Percentiles rank a stretch among this genome's conserved stretches.
Evolutionary conservation across 495 filamentous ascomycete genomes (phyloP).

Genomic region (Amniculicola lignicola): DNA sequence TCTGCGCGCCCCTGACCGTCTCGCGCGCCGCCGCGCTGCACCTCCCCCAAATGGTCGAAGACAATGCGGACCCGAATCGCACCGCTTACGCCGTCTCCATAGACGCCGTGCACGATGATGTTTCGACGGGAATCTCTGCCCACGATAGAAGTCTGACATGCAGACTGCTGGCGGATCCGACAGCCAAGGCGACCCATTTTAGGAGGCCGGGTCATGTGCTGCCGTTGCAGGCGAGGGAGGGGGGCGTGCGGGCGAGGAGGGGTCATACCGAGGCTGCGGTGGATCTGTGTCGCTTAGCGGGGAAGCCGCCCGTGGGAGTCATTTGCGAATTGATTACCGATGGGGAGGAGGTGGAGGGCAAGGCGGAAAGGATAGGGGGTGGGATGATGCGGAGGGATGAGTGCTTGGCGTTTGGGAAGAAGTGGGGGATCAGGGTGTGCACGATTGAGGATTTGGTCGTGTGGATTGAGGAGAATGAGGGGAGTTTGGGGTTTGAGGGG

Average conservation of each 20-base stretch:
- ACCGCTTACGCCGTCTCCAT: conserved; percentile 92
- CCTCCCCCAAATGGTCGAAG: conserved; percentile 84
- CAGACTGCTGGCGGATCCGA: conserved; percentile 69
- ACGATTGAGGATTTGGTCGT: conserved; percentile 87
- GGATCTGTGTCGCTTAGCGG: conserved; percentile 43
- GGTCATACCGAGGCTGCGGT: conserved; percentile 90
- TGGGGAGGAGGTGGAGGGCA: conserved; percentile 47
- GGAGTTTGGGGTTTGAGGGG: conserved; percentile 31
- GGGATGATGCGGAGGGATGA: conserved; percentile 93
- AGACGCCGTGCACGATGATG: conserved; percentile 66
- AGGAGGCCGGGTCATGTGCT: conserved; percentile 88
- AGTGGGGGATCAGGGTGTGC: conserved; percentile 87
- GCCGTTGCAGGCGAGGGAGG: conserved; percentile 73
- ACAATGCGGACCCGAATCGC: conserved; percentile 78
- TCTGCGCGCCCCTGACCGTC: conserved; percentile 80
- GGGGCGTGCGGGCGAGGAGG: conserved; percentile 71
- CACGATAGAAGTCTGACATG: conserved; percentile 82
- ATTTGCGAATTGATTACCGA: conserved; percentile 62
- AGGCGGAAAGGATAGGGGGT: conserved; percentile 54
- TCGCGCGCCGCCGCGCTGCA: conserved; percentile 61
- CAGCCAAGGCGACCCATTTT: conserved; percentile 57
- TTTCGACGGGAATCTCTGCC: conserved; percentile 88
- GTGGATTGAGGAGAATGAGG: conserved; percentile 66
- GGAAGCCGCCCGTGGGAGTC: conserved; percentile 61
- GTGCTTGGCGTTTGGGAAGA: conserved; percentile 81